Percentiles rank a stretch among this genome's conserved stretches.
Evolutionary conservation across 208 protist species (phyloP).

Genomic region (Blastocrithidia nonstop): DNA sequence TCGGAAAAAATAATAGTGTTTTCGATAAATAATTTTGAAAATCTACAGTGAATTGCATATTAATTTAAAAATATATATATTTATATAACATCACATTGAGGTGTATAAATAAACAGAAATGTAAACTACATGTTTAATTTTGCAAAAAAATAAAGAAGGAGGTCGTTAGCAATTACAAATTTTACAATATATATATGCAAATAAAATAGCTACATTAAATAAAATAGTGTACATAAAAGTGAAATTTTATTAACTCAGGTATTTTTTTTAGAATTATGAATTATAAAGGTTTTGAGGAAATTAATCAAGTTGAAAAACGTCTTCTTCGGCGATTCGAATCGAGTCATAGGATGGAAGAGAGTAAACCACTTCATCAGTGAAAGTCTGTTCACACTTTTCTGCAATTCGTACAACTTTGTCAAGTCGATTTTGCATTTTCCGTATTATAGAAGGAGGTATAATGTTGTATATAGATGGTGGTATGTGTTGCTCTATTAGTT

Average conservation of each 20-base stretch:
- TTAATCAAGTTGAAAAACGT: constrained; percentile 9
- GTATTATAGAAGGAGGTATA: constrained; percentile 19
- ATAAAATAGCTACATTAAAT: no score
- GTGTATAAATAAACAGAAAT: neutral
- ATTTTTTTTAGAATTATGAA: no score
- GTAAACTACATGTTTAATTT: neutral
- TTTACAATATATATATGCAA: neutral
- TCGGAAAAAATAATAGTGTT: no score
- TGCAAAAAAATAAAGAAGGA: neutral
- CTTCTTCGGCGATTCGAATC: constrained; percentile 43
- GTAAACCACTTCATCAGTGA: constrained; percentile 28
- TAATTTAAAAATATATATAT: no score
- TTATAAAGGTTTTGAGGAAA: no score
- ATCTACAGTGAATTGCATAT: no score
- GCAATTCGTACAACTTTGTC: constrained; percentile 49
- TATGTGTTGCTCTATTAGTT: constrained; percentile 11
- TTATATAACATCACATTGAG: neutral
- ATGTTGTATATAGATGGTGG: constrained; percentile 30
- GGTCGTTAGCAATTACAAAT: neutral
- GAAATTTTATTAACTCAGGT: no score
- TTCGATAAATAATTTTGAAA: no score
- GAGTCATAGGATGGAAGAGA: constrained; percentile 48
- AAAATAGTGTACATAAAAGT: no score
- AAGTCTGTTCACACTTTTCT: constrained; percentile 24
- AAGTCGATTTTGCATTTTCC: constrained; percentile 32